phyloP scores from a whole-genome alignment of 352 stramenopile species.

The Globisporangium echinulatum region DNA sequence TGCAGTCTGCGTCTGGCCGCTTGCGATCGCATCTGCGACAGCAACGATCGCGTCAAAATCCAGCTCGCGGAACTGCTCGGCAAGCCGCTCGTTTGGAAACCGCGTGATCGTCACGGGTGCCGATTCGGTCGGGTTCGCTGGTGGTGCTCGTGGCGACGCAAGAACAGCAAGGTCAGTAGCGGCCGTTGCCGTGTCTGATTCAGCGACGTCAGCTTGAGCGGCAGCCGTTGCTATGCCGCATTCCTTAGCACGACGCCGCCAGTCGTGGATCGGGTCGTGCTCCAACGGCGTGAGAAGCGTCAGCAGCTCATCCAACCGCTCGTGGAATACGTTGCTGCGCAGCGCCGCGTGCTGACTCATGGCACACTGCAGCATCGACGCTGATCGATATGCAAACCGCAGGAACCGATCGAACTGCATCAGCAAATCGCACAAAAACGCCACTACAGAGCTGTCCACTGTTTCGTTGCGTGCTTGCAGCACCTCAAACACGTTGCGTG shows the following conservation, averaged over 20 bases:
- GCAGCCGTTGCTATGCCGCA: no score
- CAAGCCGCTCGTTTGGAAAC: background rate
- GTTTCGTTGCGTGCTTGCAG: background rate
- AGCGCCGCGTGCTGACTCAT: conserved; percentile 3
- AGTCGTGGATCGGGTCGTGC: background rate
- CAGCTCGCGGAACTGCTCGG: background rate
- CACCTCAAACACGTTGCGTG: background rate
- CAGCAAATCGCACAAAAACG: background rate
- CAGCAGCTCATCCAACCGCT: background rate
- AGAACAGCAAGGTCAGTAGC: background rate
- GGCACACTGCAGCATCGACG: background rate
- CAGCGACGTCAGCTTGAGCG: no score
- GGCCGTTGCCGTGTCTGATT: background rate
- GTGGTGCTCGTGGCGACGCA: background rate
- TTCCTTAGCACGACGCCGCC: no score
- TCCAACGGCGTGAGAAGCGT: background rate
- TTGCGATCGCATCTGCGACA: background rate
- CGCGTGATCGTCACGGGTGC: background rate
- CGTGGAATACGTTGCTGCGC: background rate
- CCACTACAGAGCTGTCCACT: background rate
- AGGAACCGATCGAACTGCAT: background rate
- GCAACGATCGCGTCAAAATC: no score
- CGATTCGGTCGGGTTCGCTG: background rate
- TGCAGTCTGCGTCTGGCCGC: background rate
- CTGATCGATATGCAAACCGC: background rate